These are phyloP conservation scores for Chlorella sorokiniana DNA, from an alignment of 139 green algal genomes.

Conservation along the genomic window DNA sequence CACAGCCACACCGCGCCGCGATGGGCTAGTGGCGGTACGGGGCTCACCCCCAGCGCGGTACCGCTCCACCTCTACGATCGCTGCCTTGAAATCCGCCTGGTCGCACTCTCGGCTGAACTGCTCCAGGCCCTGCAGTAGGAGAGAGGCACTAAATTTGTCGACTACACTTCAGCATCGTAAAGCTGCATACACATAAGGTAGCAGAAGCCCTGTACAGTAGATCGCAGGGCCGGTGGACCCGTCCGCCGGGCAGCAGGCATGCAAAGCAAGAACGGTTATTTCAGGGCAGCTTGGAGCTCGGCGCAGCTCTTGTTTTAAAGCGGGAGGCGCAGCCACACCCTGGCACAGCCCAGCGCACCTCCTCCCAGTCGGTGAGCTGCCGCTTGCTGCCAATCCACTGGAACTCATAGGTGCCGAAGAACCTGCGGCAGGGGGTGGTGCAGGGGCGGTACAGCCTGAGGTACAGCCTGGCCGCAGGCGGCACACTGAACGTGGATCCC, in stretches of 20 bases:
- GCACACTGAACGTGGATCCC: too few species aligned
- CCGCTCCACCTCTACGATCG: conserved; percentile 20
- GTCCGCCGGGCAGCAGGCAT: too few species aligned
- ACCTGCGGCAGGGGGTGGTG: conserved; percentile 3
- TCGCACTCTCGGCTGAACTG: conserved; percentile 31
- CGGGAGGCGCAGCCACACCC: neutral
- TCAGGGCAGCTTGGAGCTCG: neutral
- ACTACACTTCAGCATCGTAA: neutral
- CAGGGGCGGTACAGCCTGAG: too few species aligned
- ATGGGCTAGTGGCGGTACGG: neutral
- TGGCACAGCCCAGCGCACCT: neutral
- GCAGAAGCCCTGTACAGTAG: too few species aligned
- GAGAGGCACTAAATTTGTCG: neutral
- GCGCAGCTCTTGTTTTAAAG: neutral
- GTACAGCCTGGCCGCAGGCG: too few species aligned
- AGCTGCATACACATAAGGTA: too few species aligned
- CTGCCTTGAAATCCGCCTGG: conserved; percentile 26
- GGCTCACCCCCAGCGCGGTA: conserved; percentile 17
- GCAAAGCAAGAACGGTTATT: neutral
- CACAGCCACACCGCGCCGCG: neutral
- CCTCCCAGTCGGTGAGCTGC: conserved; percentile 37
- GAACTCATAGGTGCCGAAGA: conserved; percentile 48
- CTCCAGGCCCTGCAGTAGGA: conserved; percentile 13
- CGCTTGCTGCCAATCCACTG: conserved; percentile 44
- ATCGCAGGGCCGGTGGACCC: too few species aligned